Evolutionary conservation across 2,329 filamentous ascomycete genomes (phyloP).

Genomic region (Thielaviopsis euricoi): DNA sequence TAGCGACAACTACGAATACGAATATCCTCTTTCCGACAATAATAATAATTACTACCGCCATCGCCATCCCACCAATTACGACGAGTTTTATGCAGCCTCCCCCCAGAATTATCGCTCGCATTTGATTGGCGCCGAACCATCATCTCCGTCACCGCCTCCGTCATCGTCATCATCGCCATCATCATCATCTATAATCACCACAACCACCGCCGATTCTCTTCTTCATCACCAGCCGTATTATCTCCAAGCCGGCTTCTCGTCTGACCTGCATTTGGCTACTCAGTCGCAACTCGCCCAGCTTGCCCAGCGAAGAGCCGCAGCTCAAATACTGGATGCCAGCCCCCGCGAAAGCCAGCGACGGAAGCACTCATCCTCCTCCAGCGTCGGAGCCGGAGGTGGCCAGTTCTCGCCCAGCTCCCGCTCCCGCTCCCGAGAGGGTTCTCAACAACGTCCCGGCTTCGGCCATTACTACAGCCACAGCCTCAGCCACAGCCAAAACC

Average conservation of each 20-base stretch:
- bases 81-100: no score
- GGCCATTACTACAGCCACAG: not conserved
- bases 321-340: slow-evolving; percentile 9
- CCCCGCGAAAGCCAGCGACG: not conserved
- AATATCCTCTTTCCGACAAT: no score
- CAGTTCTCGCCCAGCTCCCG: not conserved
- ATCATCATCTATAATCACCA: slow-evolving; percentile 1
- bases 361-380: slow-evolving; percentile 1
- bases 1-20: no score
- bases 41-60: no score
- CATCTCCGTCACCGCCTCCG: no score
- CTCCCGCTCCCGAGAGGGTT: not conserved
- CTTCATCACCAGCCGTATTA: slow-evolving; percentile 6
- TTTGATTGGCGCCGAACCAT: not conserved
- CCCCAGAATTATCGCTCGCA: not conserved
- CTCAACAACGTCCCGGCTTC: not conserved
- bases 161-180: not conserved
- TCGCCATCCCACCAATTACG: no score
- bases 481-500: not conserved
- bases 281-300: slow-evolving; percentile 7
- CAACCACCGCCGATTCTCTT: not conserved
- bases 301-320: slow-evolving; percentile 3
- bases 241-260: slow-evolving; percentile 8
- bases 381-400: not conserved
- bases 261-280: slow-evolving; percentile 10